A percentile compares a stretch with the other conserved stretches of the same genome.
These are phyloP conservation scores for Gossypioides kirkii DNA, from an alignment of 345 rosid species.

Conservation along the genomic window DNA sequence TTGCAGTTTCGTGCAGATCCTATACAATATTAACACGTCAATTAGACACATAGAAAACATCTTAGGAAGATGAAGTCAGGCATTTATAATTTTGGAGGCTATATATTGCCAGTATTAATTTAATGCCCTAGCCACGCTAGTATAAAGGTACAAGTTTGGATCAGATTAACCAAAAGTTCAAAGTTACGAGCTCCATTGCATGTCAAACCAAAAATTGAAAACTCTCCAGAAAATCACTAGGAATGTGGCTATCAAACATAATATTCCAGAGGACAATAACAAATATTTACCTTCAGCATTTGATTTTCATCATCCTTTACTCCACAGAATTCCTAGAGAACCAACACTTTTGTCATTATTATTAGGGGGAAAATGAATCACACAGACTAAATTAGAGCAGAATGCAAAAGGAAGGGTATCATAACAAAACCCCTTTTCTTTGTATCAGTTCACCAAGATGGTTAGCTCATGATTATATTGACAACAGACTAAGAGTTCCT, in stretches of 20 bases:
- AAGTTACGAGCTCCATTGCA: neutral
- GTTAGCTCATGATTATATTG: constrained; percentile 2
- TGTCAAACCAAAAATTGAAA: neutral
- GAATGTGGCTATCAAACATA: neutral
- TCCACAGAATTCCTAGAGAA: constrained; percentile 53
- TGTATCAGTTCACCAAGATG: constrained; percentile 4
- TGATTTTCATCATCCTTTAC: constrained; percentile 50
- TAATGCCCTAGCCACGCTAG: neutral
- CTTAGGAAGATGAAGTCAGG: neutral
- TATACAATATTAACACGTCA: constrained; percentile 27
- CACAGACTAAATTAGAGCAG: neutral
- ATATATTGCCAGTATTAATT: neutral
- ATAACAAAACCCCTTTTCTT: neutral
- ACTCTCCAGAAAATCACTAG: neutral
- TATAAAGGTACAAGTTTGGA: neutral
- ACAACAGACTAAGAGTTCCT: neutral
- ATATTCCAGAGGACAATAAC: neutral
- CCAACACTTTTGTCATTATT: constrained; percentile 19
- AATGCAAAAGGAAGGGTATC: neutral
- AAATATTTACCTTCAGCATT: constrained; percentile 52
- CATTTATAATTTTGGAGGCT: neutral
- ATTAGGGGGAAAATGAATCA: neutral
- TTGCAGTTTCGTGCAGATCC: constrained; percentile 65
- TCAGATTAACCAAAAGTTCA: neutral
- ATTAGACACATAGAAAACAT: neutral